A percentile compares a stretch with the other conserved stretches of the same genome.
These are phyloP conservation scores for Pontederia crassipes DNA, from an alignment of 176 grass and related monocot species.

Conservation along the genomic window DNA sequence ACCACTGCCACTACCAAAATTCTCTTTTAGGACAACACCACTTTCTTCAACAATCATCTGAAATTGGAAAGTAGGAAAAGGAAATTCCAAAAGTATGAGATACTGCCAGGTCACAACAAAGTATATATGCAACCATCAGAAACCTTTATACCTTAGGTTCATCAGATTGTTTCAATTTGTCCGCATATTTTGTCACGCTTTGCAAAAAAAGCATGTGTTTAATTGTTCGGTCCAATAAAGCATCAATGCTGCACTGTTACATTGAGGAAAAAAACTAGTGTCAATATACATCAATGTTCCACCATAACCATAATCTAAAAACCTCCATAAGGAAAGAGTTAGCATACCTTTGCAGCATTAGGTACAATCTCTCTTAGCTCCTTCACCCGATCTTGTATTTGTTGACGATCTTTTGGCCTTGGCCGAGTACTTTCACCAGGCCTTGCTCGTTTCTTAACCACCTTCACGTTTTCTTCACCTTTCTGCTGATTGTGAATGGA, in stretches of 20 bases:
- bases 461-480: constrained; percentile 37
- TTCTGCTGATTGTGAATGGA: constrained; percentile 44
- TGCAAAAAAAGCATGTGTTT: constrained; percentile 99
- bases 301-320: constrained; percentile 9
- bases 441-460: constrained; percentile 73
- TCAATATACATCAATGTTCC: constrained; percentile 9
- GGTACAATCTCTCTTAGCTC: constrained; percentile 92
- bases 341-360: constrained; percentile 76
- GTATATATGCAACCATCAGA: background rate
- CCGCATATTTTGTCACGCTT: constrained; percentile 93
- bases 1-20: constrained; percentile 38
- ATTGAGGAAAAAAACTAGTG: constrained; percentile 2
- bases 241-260: constrained; percentile 98
- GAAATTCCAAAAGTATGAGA: background rate
- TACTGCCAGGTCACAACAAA: background rate
- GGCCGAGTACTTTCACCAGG: constrained; percentile 78
- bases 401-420: constrained; percentile 89
- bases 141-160: constrained; percentile 57
- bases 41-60: constrained; percentile 89
- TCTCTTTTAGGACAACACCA: constrained; percentile 87
- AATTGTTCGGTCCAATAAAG: constrained; percentile 94
- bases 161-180: constrained; percentile 80
- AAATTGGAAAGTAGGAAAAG: constrained; percentile 6
- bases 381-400: constrained; percentile 94
- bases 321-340: background rate